Base-by-base conservation (phyloP, 1,139 yeast species). In the Geotrichum reessii region DNA sequence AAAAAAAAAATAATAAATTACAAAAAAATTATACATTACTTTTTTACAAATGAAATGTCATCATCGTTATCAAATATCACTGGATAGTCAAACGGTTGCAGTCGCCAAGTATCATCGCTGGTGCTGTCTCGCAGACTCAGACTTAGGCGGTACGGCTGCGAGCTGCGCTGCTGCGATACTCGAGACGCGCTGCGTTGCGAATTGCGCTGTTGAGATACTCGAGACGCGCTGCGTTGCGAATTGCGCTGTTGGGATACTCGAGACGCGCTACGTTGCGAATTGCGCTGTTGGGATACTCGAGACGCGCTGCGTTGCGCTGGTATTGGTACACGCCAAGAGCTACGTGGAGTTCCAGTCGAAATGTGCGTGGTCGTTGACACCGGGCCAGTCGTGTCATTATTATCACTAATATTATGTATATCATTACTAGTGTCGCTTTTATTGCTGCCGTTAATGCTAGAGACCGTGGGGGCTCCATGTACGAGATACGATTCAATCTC, bases 31-130 rank as follows among this genome's bases (percentile, higher is more conserved):
- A 14, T 37, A 37, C n/a, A 14, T 37, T 50, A 17, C 12, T 50
- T 42, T 19, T 50, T 33, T 5, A 55, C 55, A 51, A 51, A 50
- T 1, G 58, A 51, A 47, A 55, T 55, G 27, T 55, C 58, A 27
- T 55, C 58, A 12, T 46, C 25, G 8, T 54, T 51, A 11, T 47
- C 50, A 37, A 51, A 55, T 3, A 55, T 27, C 19, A 55, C 58
- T 6, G 58, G 58, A 25, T 55, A 55, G 21, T 55, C 58, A 50
- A 55, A 55, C 47, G 52, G 47, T 11, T 37, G 48, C 31, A 52
- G 22, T 17, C 55, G 49, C 27, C 42, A 22, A 28, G 50, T 52
- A 25, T 37, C 53, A 11, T 52, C 55, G 24, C 42, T 37, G 25
- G 14, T 11, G 11, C 42, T 25, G 17, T 17, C 37, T 11, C 33